Evolutionary conservation across 352 stramenopile genomes (phyloP), one percentile per base, ranked within the genome.

Genomic region (Phytophthora idaei): DNA sequence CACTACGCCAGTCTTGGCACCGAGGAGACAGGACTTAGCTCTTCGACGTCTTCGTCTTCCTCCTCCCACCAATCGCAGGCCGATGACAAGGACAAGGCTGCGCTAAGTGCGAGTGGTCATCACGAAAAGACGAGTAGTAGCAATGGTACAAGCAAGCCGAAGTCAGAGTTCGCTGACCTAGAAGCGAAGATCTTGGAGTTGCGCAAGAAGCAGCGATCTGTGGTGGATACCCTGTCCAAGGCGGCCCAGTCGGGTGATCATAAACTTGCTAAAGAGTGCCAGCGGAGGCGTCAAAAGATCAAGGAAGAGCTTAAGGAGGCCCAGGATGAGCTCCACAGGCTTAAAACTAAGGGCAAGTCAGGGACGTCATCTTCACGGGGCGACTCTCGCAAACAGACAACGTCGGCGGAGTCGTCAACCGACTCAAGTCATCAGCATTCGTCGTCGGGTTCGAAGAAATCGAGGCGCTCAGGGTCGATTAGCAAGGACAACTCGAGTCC

Each of bases 131-230:
- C 55, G 9, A 63, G 62, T 49, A 76, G 66, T n/a, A 73, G 48
- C 29, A 71, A 61, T 52, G 48, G 58, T 5, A 39, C 52, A 6
- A 70, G 57, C 56, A 71, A 83, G 28, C 60, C 77, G 15, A 71
- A 78, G 48, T 79, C 82, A 4, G 83, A 93, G 36, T 85, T 81
- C 32, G 69, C 75, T 9, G 78, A 73, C 7, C 57, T 94, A 12
- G 87, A 94, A 62, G 69, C 83, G 2, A 88, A 82, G 42, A 94
- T 94, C 48, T 72, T 85, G 55, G 86, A 93, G 12, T 54, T 94
- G 32, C 81, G 85, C 25, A 93, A 93, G 74, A 89, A 90, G 60
- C 85, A 94, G 67, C 76, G 87, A 1, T 79, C 81, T 3, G 78
- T 89, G 8, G 87, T 94, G 17, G 81, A 91, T 34, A 85, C 81